A percentile compares a stretch with the other conserved stretches of the same genome.
These are phyloP conservation scores for Cutaneotrichosporon spelunceum DNA, from an alignment of 1,284 basidiomycete genomes.

Conservation along the genomic window DNA sequence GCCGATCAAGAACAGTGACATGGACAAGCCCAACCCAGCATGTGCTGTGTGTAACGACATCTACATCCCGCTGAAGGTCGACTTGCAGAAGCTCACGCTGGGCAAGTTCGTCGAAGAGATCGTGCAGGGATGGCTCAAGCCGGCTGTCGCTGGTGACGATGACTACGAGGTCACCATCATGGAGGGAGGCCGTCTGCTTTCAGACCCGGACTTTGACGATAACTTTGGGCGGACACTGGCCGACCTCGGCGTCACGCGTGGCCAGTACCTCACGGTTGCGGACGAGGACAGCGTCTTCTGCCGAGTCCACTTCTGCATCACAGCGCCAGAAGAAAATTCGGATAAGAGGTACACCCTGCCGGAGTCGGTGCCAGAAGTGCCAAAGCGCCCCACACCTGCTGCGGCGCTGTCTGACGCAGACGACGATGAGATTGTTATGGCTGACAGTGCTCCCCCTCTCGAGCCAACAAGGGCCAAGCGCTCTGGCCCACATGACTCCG, in stretches of 20 bases:
- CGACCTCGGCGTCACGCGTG: conserved; percentile 43
- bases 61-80: conserved; percentile 71
- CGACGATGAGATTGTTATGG: conserved; percentile 8
- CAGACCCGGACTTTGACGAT: conserved; percentile 50
- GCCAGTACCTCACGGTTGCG: conserved; percentile 76
- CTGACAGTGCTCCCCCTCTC: not conserved
- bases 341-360: conserved; percentile 17
- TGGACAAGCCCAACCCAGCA: conserved; percentile 66
- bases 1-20: conserved; percentile 63
- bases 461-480: conserved; percentile 10
- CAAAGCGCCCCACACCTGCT: conserved; percentile 14
- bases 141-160: conserved; percentile 66
- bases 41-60: conserved; percentile 86
- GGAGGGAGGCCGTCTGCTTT: conserved; percentile 64
- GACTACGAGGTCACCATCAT: conserved; percentile 61
- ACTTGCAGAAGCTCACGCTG: conserved; percentile 64
- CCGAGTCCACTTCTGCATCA: conserved; percentile 70
- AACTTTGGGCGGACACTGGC: conserved; percentile 45
- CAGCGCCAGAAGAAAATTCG: conserved; percentile 54
- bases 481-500: conserved; percentile 12
- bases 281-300: conserved; percentile 66
- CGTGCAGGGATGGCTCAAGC: conserved; percentile 41
- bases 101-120: conserved; percentile 68
- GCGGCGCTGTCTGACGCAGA: conserved; percentile 6
- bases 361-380: conserved; percentile 15